Evolutionary conservation across 2,329 filamentous ascomycete species (phyloP), one percentile per base, ranked within the genome.

Genomic region (Fusarium sp.): DNA sequence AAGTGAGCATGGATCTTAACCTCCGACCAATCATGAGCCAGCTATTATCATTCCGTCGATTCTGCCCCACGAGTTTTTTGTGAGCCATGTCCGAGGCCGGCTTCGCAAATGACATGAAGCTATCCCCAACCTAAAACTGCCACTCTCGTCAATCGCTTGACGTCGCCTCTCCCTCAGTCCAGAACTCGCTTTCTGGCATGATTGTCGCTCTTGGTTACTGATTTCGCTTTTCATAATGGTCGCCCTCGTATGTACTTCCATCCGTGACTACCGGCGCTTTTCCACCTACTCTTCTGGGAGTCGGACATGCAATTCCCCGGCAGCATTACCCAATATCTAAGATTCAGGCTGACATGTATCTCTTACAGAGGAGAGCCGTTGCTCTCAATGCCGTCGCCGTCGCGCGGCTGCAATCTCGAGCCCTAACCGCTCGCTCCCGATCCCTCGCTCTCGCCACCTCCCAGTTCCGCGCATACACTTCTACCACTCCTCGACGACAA

Each of bases 31-130:
- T 61, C 29, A 61, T 0, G 1, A 4, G 2, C 5, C 6, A 12
- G 13, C 28, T 19, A 61, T 61, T 61, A 56, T 49, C 45, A 41
- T 61, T 40, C 58, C 39, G 40, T n/a, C 3, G 28, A 13, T 1
- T 11, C 45, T 61, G 44, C 58, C 58, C 57, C 57, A 57, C 50
- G 31, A 61, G 38, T 38, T 61, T 56, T 61, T 56, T 61, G 31
- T 61, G 57, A 57, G 42, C 43, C 43, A 57, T 61, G 57, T 60
- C 58, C 57, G 57, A 60, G 55, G 57, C 55, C 57, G 57, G 57
- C 54, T 60, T 45, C 26, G 32, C 28, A 53, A 13, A 60, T 29
- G 19, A 54, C 24, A 55, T 60, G 57, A 60, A 61, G 55, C 57
- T 60, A 60, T 60, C 48, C 42, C 55, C 55, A 61, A 60, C 15